A percentile compares a stretch with the other conserved stretches of the same genome.
Conservation (phyloP, 352 stramenopile genomes). For the Phytophthora multivora region DNA sequence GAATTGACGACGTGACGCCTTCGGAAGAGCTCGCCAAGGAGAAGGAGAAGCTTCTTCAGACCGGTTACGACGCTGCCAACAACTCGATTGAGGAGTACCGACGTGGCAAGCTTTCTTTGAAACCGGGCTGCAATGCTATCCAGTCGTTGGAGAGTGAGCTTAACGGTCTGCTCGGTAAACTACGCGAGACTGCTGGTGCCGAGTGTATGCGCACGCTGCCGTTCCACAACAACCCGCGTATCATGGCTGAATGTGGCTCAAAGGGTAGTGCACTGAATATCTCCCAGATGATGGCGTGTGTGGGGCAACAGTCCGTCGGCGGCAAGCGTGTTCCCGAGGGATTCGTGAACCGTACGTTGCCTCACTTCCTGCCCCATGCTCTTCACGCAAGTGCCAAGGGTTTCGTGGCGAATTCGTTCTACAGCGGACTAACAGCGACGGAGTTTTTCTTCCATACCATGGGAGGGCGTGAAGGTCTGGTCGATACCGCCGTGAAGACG, state of each 20-base stretch:
- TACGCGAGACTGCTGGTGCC: slow-evolving; percentile 97
- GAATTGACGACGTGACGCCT: slow-evolving; percentile 99
- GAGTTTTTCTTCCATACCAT: slow-evolving; percentile 99
- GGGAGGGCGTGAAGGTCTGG: slow-evolving; percentile 98
- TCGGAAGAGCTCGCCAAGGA: slow-evolving; percentile 92
- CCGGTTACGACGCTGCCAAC: slow-evolving; percentile 88
- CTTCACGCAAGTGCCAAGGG: slow-evolving; percentile 97
- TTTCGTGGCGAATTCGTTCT: slow-evolving; percentile 99
- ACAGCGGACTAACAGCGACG: slow-evolving; percentile 97
- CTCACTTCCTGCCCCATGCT: slow-evolving; percentile 95
- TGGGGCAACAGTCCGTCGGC: slow-evolving; percentile 98
- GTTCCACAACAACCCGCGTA: slow-evolving; percentile 97
- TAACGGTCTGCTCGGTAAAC: slow-evolving; percentile 97
- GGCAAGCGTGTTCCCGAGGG: slow-evolving; percentile 98
- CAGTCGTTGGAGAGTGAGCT: slow-evolving; percentile 99
- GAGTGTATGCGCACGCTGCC: slow-evolving; percentile 97
- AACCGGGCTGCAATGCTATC: slow-evolving; percentile 96
- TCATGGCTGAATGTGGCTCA: slow-evolving; percentile 99
- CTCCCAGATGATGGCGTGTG: slow-evolving; percentile 99
- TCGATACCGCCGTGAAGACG: slow-evolving; percentile 99
- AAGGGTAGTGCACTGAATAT: slow-evolving; percentile 99
- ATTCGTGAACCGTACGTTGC: slow-evolving; percentile 98
- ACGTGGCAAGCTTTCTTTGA: slow-evolving; percentile 93
- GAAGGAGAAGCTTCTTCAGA: slow-evolving; percentile 95
- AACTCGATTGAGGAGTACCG: slow-evolving; percentile 94